Conservation (phyloP, 192 early-diverging fungal species). For the Coemansia sp. region DNA sequence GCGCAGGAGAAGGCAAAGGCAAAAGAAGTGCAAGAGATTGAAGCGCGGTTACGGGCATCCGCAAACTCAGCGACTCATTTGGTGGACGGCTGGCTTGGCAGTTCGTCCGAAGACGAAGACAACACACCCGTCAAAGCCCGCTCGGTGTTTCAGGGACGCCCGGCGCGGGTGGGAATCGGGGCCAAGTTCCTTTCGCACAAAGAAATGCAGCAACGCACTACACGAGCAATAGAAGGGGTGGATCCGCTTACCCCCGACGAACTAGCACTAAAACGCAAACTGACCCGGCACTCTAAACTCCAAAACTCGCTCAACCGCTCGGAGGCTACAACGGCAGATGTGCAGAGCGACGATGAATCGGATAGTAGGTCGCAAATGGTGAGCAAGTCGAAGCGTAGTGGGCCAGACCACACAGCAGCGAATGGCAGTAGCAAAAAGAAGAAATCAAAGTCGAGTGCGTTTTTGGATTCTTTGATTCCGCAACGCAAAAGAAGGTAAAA, state of each 20-base stretch:
- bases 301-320: neutral
- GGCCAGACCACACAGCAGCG: neutral
- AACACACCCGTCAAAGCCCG: conserved; percentile 26
- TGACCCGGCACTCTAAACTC: conserved; percentile 11
- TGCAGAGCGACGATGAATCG: conserved; percentile 10
- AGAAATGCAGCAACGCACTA: conserved; percentile 19
- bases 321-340: neutral
- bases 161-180: conserved; percentile 41
- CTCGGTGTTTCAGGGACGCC: conserved; percentile 42
- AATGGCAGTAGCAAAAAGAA: conserved; percentile 14
- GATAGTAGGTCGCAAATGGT: conserved; percentile 21
- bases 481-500: conserved; percentile 11
- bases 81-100: conserved; percentile 31
- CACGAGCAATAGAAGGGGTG: neutral
- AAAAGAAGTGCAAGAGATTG: conserved; percentile 42
- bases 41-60: conserved; percentile 46
- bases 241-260: conserved; percentile 26
- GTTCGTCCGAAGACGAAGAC: conserved; percentile 4
- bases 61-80: conserved; percentile 42
- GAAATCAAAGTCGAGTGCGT: conserved; percentile 16
- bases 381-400: neutral
- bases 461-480: conserved; percentile 34
- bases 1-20: conserved; percentile 31
- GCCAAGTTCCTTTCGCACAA: conserved; percentile 51
- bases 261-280: conserved; percentile 33